Conservation (phyloP, 768 basidiomycete species). For the Trametes cubensis region DNA sequence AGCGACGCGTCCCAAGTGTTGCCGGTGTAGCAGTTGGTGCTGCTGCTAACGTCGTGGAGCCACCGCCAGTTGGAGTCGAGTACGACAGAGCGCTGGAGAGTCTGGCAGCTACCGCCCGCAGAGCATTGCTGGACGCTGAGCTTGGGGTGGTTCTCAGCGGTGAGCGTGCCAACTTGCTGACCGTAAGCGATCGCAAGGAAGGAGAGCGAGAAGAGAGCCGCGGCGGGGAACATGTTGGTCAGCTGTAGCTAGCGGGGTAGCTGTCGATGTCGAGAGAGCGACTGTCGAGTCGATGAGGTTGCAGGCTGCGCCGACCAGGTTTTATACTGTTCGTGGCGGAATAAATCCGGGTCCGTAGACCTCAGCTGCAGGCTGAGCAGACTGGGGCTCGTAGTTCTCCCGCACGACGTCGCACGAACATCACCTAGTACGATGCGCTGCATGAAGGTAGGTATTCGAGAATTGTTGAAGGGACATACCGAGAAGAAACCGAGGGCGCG, state of each 20-base stretch:
- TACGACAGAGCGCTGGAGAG: slow-evolving; percentile 39
- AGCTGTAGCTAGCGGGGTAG: slow-evolving; percentile 1
- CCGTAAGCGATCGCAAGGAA: slow-evolving; percentile 45
- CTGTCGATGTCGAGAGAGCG: slow-evolving; percentile 14
- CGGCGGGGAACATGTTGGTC: slow-evolving; percentile 34
- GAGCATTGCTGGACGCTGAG: slow-evolving; percentile 53
- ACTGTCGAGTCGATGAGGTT: slow-evolving; percentile 24
- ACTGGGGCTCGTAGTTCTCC: not conserved
- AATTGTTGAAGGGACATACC: not conserved
- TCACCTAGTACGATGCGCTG: not conserved
- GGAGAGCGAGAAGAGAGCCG: slow-evolving; percentile 35
- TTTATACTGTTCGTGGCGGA: slow-evolving; percentile 17
- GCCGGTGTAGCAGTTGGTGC: slow-evolving; percentile 54
- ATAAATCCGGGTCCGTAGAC: slow-evolving; percentile 6
- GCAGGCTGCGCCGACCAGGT: not conserved
- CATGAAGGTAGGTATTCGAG: not conserved
- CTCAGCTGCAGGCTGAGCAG: not conserved
- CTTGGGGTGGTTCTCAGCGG: slow-evolving; percentile 52
- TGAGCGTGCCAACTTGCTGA: slow-evolving; percentile 54
- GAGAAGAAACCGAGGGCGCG: slow-evolving; percentile 13
- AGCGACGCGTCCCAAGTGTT: slow-evolving; percentile 55
- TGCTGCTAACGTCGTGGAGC: slow-evolving; percentile 39
- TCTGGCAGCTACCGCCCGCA: slow-evolving; percentile 44
- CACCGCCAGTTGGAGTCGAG: slow-evolving; percentile 62
- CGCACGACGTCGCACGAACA: not conserved